Evolutionary conservation across 805 yeast genomes (phyloP).

Genomic region (Cyberlindnera mycetangii): DNA sequence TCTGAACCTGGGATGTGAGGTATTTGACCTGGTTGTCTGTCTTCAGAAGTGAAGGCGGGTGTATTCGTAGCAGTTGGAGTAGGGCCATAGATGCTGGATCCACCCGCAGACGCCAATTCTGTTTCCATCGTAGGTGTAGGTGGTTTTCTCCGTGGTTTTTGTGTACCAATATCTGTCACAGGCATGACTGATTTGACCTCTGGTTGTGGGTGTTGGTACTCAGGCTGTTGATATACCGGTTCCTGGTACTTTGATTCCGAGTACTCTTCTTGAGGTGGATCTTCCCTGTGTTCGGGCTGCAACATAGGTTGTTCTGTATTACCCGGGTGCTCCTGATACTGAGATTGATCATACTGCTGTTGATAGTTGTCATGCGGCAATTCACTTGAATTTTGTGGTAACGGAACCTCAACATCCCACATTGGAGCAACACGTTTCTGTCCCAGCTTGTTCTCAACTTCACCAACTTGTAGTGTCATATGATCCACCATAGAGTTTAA

Average conservation of each 20-base stretch:
- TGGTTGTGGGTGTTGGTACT: neutral
- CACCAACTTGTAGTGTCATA: slow-evolving; percentile 27
- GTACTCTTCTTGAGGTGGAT: neutral
- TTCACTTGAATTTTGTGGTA: slow-evolving; percentile 5
- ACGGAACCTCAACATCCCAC: slow-evolving; percentile 19
- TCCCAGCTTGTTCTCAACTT: slow-evolving; percentile 24
- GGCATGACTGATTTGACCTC: slow-evolving; percentile 2
- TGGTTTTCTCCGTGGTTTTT: slow-evolving; percentile 10
- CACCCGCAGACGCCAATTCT: slow-evolving; percentile 12
- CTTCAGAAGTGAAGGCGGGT: slow-evolving; percentile 7
- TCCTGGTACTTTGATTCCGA: slow-evolving; percentile 3
- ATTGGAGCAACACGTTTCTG: slow-evolving; percentile 7
- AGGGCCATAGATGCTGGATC: slow-evolving; percentile 25
- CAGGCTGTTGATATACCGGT: neutral
- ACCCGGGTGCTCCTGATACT: no score
- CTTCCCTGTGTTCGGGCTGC: no score
- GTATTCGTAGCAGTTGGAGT: slow-evolving; percentile 14
- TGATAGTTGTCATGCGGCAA: neutral
- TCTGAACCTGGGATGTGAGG: slow-evolving; percentile 7
- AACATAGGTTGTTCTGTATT: no score
- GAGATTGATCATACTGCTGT: neutral
- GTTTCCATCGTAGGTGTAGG: slow-evolving; percentile 9
- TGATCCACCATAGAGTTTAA: slow-evolving; percentile 36
- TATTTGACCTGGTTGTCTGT: neutral
- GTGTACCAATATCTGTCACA: slow-evolving; percentile 4